phyloP scores from a whole-genome alignment of 2,329 filamentous ascomycete species.

The Allantophomopsis cytisporea region DNA sequence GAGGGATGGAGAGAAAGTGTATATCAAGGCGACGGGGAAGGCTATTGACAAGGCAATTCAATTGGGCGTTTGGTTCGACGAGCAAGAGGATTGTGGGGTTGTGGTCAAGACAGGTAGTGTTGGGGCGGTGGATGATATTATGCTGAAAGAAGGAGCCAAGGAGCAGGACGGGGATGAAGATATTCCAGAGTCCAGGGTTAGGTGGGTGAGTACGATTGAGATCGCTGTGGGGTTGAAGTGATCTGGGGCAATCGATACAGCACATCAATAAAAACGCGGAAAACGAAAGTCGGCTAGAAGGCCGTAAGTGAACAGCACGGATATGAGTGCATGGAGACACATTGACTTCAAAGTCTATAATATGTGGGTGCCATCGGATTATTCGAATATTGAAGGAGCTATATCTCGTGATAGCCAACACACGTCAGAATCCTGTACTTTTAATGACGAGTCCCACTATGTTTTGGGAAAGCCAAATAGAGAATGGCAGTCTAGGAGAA shows the following conservation, averaged over 20 bases:
- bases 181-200: conserved; percentile 9
- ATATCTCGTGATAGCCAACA: too few species aligned
- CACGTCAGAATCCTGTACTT: too few species aligned
- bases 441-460: too few species aligned
- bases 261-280: too few species aligned
- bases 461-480: too few species aligned
- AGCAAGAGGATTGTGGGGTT: conserved; percentile 13
- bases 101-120: conserved; percentile 16
- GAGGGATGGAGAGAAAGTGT: conserved; percentile 12
- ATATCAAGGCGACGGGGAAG: conserved; percentile 17
- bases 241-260: conserved; percentile 1
- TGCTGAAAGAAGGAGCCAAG: conserved; percentile 5
- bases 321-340: too few species aligned
- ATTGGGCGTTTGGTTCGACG: conserved; percentile 13
- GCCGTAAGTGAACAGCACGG: too few species aligned
- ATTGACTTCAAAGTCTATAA: too few species aligned
- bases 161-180: background rate
- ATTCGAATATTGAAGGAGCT: too few species aligned
- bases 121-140: conserved; percentile 19
- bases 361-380: too few species aligned
- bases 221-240: conserved; percentile 12
- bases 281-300: too few species aligned
- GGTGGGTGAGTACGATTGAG: conserved; percentile 16
- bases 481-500: too few species aligned
- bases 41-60: conserved; percentile 16